Evolutionary conservation across 163 green algal genomes (phyloP).

Genomic region (Chlorella variabilis): DNA sequence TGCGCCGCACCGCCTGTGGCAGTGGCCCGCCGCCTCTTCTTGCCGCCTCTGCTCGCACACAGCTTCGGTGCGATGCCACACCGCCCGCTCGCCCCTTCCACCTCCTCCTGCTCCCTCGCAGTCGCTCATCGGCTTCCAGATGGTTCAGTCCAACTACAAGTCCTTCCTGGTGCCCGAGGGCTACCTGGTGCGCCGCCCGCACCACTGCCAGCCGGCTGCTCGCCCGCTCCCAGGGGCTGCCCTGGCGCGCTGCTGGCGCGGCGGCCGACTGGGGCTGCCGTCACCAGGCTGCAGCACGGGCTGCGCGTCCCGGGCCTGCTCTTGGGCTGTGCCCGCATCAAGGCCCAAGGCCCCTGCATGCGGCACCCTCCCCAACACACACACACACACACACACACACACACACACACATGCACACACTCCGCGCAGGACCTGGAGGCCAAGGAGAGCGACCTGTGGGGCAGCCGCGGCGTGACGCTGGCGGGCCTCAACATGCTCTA

Average conservation of each 20-base stretch:
- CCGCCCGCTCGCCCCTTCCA: too few relatives aligned
- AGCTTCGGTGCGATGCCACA: too few relatives aligned
- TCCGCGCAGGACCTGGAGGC: slow-evolving; percentile 68
- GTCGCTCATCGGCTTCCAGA: slow-evolving; percentile 70
- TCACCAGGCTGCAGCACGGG: too few relatives aligned
- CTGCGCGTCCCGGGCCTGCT: too few relatives aligned
- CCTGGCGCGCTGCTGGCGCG: not conserved
- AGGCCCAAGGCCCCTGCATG: too few relatives aligned
- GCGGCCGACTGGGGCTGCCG: too few relatives aligned
- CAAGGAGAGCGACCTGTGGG: slow-evolving; percentile 84
- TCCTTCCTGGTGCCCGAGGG: slow-evolving; percentile 72
- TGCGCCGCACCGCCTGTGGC: too few relatives aligned
- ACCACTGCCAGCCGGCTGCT: not conserved
- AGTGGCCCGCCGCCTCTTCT: too few relatives aligned
- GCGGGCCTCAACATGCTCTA: slow-evolving; percentile 61
- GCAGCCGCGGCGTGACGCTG: slow-evolving; percentile 79
- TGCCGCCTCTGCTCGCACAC: too few relatives aligned
- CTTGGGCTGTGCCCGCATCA: too few relatives aligned
- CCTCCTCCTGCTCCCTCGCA: not conserved
- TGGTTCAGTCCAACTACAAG: slow-evolving; percentile 69
- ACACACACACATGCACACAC: too few relatives aligned
- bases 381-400: too few relatives aligned
- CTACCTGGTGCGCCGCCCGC: slow-evolving; percentile 60
- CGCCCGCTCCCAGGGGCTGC: not conserved
- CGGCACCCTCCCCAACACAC: not conserved